Conservation (phyloP, 305 asterid species). For the Andrographis paniculata region DNA sequence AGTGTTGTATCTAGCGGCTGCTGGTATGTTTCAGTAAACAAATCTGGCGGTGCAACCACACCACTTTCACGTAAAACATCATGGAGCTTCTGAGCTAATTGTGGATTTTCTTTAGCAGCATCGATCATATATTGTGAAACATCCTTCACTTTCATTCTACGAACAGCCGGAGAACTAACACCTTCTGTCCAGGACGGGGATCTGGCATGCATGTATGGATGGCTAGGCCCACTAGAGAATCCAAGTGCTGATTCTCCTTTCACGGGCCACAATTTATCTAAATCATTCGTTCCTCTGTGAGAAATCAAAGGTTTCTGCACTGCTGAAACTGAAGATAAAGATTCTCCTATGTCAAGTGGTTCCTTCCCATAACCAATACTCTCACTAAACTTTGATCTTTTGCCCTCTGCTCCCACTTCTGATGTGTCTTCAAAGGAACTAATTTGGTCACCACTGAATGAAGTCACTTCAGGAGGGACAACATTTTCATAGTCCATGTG, state of each 20-base stretch:
- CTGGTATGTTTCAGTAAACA: conserved; percentile 66
- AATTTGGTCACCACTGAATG: conserved; percentile 33
- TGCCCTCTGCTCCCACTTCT: conserved; percentile 24
- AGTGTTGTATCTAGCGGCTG: conserved; percentile 34
- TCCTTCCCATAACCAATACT: conserved; percentile 26
- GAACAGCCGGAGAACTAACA: conserved; percentile 80
- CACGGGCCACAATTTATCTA: neutral
- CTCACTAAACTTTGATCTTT: conserved; percentile 29
- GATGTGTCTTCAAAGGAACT: conserved; percentile 29
- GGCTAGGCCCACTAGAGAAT: conserved; percentile 36
- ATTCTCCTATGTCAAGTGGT: conserved; percentile 19
- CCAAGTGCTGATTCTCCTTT: conserved; percentile 34
- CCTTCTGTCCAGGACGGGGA: conserved; percentile 99
- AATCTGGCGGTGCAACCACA: conserved; percentile 86
- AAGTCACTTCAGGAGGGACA: conserved; percentile 32
- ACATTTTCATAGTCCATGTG: conserved; percentile 30
- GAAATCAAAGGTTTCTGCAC: conserved; percentile 21
- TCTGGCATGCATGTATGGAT: conserved; percentile 59
- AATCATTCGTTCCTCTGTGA: conserved; percentile 25
- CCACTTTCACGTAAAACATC: conserved; percentile 92
- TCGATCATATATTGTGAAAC: conserved; percentile 92
- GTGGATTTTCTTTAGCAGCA: conserved; percentile 95
- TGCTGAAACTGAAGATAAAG: conserved; percentile 22
- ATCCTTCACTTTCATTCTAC: conserved; percentile 78
- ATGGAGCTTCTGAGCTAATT: conserved; percentile 89